Percentiles rank a stretch among this genome's conserved stretches.
Evolutionary conservation across 768 basidiomycete genomes (phyloP).

Genomic region (Tylopilus cervinicoccineus): DNA sequence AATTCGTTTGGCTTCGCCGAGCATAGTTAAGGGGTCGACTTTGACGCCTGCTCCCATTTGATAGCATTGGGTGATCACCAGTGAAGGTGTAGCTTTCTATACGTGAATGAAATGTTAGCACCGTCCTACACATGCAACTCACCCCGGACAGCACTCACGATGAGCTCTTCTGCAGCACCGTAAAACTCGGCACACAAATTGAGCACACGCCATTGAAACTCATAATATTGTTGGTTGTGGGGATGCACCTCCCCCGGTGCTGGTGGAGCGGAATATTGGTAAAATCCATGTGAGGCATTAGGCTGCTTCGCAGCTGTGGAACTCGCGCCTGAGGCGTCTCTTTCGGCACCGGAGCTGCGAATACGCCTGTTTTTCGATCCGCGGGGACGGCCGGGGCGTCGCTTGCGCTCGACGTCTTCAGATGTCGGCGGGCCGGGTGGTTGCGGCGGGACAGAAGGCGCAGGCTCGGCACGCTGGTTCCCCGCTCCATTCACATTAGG

Average conservation of each 20-base stretch:
- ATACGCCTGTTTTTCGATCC: conserved; percentile 72
- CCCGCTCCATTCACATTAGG: conserved; percentile 13
- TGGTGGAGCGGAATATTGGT: conserved; percentile 41
- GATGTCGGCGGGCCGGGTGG: conserved; percentile 16
- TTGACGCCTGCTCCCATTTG: conserved; percentile 65
- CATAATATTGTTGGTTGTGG: conserved; percentile 76
- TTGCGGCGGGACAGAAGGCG: conserved; percentile 27
- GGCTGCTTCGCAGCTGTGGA: conserved; percentile 25
- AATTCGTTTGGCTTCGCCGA: conserved; percentile 71
- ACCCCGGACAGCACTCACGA: conserved; percentile 47
- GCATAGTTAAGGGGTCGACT: conserved; percentile 70
- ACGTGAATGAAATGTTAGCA: conserved; percentile 8
- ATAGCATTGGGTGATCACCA: conserved; percentile 79
- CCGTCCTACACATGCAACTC: conserved; percentile 3
- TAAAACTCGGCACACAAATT: conserved; percentile 85
- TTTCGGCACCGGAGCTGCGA: conserved; percentile 32
- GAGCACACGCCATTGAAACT: conserved; percentile 82
- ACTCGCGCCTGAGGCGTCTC: conserved; percentile 14
- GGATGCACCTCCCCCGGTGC: conserved; percentile 48
- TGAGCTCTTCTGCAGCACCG: conserved; percentile 77
- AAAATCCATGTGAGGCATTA: conserved; percentile 39
- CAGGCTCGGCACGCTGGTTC: conserved; percentile 22
- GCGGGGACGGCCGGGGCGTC: conserved; percentile 73
- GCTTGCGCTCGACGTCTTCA: conserved; percentile 48
- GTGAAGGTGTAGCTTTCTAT: conserved; percentile 56